Evolutionary conservation across 2,329 filamentous ascomycete genomes (phyloP).

Genomic region (Malbranchea cinnamomea): DNA sequence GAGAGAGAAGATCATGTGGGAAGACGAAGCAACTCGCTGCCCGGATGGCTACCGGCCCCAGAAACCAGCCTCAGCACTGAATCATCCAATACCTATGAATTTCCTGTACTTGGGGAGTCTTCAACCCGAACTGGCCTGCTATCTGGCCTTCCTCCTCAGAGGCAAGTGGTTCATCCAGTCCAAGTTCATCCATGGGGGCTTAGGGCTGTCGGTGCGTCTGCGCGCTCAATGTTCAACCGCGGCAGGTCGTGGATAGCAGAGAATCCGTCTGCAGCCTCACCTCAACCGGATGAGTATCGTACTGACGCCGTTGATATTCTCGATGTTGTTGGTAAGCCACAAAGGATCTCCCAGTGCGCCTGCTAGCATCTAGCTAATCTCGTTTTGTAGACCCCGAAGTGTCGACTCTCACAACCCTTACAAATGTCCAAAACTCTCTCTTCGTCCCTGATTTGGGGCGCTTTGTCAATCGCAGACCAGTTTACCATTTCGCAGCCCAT

Average conservation of each 20-base stretch:
- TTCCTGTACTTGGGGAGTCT: slow-evolving; percentile 23
- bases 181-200: slow-evolving; percentile 2
- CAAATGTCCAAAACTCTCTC: slow-evolving; percentile 79
- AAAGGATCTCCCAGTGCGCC: not conserved
- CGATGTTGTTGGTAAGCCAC: slow-evolving; percentile 48
- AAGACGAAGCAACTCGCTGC: too few species aligned
- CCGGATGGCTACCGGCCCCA: too few species aligned
- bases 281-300: slow-evolving; percentile 44
- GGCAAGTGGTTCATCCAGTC: slow-evolving; percentile 7
- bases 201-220: slow-evolving; percentile 3
- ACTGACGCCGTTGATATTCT: slow-evolving; percentile 50
- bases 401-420: slow-evolving; percentile 66
- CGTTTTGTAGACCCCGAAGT: slow-evolving; percentile 58
- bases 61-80: too few species aligned
- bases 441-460: slow-evolving; percentile 70
- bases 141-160: too few species aligned
- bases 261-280: slow-evolving; percentile 4
- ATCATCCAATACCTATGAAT: too few species aligned
- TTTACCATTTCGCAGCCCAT: slow-evolving; percentile 50
- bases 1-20: too few species aligned
- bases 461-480: slow-evolving; percentile 61
- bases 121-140: too few species aligned
- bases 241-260: slow-evolving; percentile 8
- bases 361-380: slow-evolving; percentile 8
- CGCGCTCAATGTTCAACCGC: slow-evolving; percentile 4